Percentiles rank a stretch among this genome's conserved stretches.
Conservation (phyloP, 441 rosid species). For the Croton setiger region DNA sequence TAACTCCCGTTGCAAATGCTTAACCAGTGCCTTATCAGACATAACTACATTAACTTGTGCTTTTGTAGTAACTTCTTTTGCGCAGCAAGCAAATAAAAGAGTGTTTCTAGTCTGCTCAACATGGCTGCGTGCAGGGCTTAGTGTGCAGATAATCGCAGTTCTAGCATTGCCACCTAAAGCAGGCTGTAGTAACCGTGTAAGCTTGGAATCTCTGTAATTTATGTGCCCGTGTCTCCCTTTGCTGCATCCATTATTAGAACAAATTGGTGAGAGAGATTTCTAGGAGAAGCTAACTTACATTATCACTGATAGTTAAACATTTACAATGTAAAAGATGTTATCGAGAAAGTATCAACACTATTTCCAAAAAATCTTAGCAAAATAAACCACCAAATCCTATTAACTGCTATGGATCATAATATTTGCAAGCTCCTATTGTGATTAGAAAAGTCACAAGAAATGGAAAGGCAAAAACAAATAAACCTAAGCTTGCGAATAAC, state of each 20-base stretch:
- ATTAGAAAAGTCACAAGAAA: background rate
- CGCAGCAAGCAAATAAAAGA: conserved; percentile 94
- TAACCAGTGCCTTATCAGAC: conserved; percentile 96
- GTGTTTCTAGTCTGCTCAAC: conserved; percentile 97
- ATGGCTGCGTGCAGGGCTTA: conserved; percentile 89
- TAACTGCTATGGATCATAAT: background rate
- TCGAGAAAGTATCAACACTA: conserved; percentile 3
- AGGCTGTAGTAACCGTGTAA: conserved; percentile 86
- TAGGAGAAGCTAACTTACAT: background rate
- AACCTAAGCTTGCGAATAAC: conserved; percentile 95
- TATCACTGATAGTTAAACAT: background rate
- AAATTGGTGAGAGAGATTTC: conserved; percentile 4
- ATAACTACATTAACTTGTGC: conserved; percentile 95
- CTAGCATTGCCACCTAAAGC: conserved; percentile 93
- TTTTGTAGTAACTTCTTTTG: conserved; percentile 94
- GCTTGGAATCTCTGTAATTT: conserved; percentile 90
- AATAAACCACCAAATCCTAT: background rate
- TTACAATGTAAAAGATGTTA: background rate
- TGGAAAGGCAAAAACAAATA: conserved; percentile 16
- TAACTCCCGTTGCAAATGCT: conserved; percentile 90
- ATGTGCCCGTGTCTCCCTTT: conserved; percentile 90
- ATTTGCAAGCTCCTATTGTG: conserved; percentile 8
- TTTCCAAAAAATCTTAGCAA: background rate
- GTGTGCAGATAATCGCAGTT: conserved; percentile 89
- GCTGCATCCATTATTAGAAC: conserved; percentile 44